These are phyloP conservation scores for Pseudocercospora pini-densiflorae DNA, from an alignment of 2,329 filamentous ascomycete genomes.

Conservation along the genomic window DNA sequence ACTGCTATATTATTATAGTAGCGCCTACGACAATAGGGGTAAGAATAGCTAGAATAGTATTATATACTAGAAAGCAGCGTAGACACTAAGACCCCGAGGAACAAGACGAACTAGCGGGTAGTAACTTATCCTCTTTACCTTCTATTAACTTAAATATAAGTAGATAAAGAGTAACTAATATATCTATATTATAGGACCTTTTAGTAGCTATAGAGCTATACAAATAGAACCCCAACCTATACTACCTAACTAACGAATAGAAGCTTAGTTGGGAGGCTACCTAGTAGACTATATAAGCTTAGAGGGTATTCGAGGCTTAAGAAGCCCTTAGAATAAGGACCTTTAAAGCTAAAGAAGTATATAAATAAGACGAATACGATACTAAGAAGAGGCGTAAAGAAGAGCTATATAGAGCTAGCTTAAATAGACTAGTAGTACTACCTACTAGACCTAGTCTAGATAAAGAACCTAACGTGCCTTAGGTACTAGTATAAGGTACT, in stretches of 20 bases:
- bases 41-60: neutral
- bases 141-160: neutral
- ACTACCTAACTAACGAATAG: neutral
- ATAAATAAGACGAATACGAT: neutral
- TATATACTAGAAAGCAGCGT: neutral
- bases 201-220: neutral
- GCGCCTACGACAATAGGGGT: neutral
- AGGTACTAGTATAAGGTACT: neutral
- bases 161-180: neutral
- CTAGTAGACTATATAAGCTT: neutral
- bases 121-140: neutral
- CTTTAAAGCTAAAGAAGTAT: neutral
- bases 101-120: neutral
- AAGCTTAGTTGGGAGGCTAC: neutral
- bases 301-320: neutral
- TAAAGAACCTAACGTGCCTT: neutral
- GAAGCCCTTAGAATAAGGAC: too few relatives aligned
- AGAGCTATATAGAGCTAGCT: neutral
- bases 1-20: neutral
- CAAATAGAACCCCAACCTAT: neutral
- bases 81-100: neutral
- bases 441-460: neutral
- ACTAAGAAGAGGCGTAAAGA: neutral
- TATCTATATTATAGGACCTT: neutral
- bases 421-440: neutral